Conservation (phyloP, 257 asterid species). For the Solanum appendiculatum region DNA sequence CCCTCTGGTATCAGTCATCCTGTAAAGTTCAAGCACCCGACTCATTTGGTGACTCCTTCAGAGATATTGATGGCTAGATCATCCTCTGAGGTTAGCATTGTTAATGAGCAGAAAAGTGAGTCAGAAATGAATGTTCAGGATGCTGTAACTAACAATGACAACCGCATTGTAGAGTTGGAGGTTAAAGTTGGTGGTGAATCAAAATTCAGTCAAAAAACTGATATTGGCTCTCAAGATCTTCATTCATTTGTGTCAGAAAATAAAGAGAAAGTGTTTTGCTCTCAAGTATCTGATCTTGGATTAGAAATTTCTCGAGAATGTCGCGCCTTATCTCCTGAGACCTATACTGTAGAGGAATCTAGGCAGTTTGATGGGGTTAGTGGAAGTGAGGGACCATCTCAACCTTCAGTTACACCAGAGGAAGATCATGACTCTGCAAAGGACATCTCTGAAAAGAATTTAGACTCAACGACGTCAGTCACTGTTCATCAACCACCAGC, state of each 20-base stretch:
- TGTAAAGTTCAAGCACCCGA: slow-evolving; percentile 83
- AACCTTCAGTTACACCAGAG: slow-evolving; percentile 31
- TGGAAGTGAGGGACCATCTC: slow-evolving; percentile 32
- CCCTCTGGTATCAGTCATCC: slow-evolving; percentile 43
- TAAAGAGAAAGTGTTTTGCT: slow-evolving; percentile 66
- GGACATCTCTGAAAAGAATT: slow-evolving; percentile 32
- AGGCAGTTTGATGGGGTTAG: slow-evolving; percentile 43
- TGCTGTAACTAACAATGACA: slow-evolving; percentile 43
- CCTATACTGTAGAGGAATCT: slow-evolving; percentile 45
- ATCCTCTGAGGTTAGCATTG: slow-evolving; percentile 52
- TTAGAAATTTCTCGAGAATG: slow-evolving; percentile 74
- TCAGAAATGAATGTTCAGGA: slow-evolving; percentile 55
- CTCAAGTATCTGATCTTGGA: slow-evolving; percentile 87
- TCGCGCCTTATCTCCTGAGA: slow-evolving; percentile 55
- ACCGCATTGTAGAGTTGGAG: slow-evolving; percentile 58
- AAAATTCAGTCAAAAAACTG: slow-evolving; percentile 41
- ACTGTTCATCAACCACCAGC: slow-evolving; percentile 36
- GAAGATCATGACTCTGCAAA: slow-evolving; percentile 40
- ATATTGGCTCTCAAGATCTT: slow-evolving; percentile 40
- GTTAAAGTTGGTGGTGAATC: slow-evolving; percentile 75
- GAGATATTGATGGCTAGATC: slow-evolving; percentile 85
- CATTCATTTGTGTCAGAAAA: slow-evolving; percentile 45
- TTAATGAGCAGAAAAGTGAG: slow-evolving; percentile 48
- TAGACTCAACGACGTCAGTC: slow-evolving; percentile 26
- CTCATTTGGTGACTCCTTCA: slow-evolving; percentile 94